phyloP scores from a whole-genome alignment of 2,329 filamentous ascomycete species.

The Trichoderma atrobrunneum region DNA sequence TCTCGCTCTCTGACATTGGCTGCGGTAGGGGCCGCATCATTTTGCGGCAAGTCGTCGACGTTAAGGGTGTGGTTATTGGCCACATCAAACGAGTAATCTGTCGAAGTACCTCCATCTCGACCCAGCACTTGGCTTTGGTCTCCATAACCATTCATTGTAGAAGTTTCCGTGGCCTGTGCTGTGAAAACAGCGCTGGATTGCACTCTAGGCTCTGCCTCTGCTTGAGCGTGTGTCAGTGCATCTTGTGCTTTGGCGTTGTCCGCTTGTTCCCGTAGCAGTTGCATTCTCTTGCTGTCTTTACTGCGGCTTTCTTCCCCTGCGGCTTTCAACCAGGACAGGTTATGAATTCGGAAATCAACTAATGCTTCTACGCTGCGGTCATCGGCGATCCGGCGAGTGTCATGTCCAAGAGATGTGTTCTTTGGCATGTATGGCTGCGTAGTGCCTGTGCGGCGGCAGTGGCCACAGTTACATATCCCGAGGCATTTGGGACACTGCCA shows the following conservation, averaged over 20 bases:
- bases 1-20: constrained; percentile 28
- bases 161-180: background rate
- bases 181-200: constrained; percentile 19
- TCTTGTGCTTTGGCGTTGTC: constrained; percentile 56
- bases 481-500: constrained; percentile 90
- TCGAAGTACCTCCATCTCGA: constrained; percentile 19
- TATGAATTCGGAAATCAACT: constrained; percentile 87
- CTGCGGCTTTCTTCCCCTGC: constrained; percentile 57
- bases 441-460: constrained; percentile 65
- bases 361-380: constrained; percentile 85
- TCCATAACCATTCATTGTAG: constrained; percentile 28
- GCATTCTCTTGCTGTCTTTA: constrained; percentile 56
- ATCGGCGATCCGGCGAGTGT: constrained; percentile 87
- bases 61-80: constrained; percentile 20
- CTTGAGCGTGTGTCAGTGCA: constrained; percentile 33
- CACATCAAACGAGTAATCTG: constrained; percentile 10
- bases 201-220: constrained; percentile 26
- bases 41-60: background rate
- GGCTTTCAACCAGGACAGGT: constrained; percentile 74
- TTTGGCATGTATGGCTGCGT: constrained; percentile 81
- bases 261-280: constrained; percentile 53
- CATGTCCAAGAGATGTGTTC: constrained; percentile 82
- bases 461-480: constrained; percentile 81
- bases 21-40: constrained; percentile 9
- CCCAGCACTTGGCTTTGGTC: constrained; percentile 35